Evolutionary conservation across 768 basidiomycete genomes (phyloP).

Genomic region (Auricularia heimuer): DNA sequence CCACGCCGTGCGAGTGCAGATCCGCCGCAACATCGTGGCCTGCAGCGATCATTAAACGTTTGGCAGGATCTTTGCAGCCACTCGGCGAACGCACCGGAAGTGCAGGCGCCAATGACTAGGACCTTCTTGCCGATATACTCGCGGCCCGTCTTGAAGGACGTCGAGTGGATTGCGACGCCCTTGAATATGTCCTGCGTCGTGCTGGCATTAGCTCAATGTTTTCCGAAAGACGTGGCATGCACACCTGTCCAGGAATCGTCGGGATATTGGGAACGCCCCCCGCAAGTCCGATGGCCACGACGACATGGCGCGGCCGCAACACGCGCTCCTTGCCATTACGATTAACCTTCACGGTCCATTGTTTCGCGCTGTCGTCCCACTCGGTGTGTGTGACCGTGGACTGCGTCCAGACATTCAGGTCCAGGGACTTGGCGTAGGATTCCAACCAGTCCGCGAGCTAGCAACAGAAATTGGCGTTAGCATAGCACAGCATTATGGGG

Average conservation of each 20-base stretch:
- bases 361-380: slow-evolving; percentile 20
- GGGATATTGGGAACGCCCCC: slow-evolving; percentile 40
- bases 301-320: slow-evolving; percentile 33
- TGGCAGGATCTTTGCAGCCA: no score
- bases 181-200: slow-evolving; percentile 43
- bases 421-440: slow-evolving; percentile 47
- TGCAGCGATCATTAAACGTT: not conserved
- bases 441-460: slow-evolving; percentile 62
- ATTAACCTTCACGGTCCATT: slow-evolving; percentile 9
- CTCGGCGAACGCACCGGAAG: slow-evolving; percentile 30
- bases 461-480: not conserved
- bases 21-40: slow-evolving; percentile 45
- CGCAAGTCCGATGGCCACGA: slow-evolving; percentile 47
- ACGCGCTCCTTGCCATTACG: slow-evolving; percentile 20
- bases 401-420: slow-evolving; percentile 52
- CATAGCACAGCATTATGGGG: not conserved
- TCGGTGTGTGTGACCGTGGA: slow-evolving; percentile 10
- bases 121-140: slow-evolving; percentile 63
- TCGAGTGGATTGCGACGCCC: slow-evolving; percentile 54
- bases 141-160: slow-evolving; percentile 40
- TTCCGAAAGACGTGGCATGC: not conserved
- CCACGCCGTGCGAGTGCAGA: slow-evolving; percentile 35
- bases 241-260: slow-evolving; percentile 25
- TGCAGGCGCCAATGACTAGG: slow-evolving; percentile 56
- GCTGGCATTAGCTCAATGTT: not conserved